Evolutionary conservation across 345 rosid species (phyloP).

Genomic region (Iberis pinnata): DNA sequence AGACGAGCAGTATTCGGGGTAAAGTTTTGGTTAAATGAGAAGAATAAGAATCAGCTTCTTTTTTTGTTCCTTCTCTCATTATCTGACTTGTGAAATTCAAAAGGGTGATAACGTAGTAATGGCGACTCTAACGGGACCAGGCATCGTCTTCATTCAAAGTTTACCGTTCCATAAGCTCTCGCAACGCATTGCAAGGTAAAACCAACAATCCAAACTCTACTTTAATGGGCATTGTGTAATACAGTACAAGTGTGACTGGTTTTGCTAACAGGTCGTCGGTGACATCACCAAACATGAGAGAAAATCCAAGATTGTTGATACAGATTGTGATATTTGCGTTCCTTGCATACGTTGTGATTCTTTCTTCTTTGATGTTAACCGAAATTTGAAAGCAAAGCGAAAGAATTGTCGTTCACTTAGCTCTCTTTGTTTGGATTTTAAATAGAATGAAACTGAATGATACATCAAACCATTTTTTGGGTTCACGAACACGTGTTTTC

Average conservation of each 20-base stretch:
- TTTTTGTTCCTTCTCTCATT: not conserved
- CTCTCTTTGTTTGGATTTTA: too few relatives aligned
- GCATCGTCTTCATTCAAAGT: conserved; percentile 96
- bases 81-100: not conserved
- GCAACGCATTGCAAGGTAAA: conserved; percentile 83
- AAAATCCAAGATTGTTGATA: conserved; percentile 79
- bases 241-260: too few relatives aligned
- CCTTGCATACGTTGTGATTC: conserved; percentile 87
- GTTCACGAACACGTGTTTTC: too few relatives aligned
- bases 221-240: too few relatives aligned
- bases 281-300: conserved; percentile 98
- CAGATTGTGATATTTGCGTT: conserved; percentile 87
- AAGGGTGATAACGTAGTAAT: conserved; percentile 91
- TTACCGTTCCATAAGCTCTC: conserved; percentile 86
- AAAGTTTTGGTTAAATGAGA: too few relatives aligned
- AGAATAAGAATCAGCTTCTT: too few relatives aligned
- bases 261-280: too few relatives aligned
- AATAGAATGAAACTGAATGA: too few relatives aligned
- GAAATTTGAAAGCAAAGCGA: conserved; percentile 77
- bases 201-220: not conserved
- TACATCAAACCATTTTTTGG: too few relatives aligned
- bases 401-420: too few relatives aligned
- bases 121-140: conserved; percentile 85
- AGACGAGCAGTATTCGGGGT: conserved; percentile 91
- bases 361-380: conserved; percentile 88